phyloP scores from a whole-genome alignment of 257 asterid genomes.

The Apocynum venetum region DNA sequence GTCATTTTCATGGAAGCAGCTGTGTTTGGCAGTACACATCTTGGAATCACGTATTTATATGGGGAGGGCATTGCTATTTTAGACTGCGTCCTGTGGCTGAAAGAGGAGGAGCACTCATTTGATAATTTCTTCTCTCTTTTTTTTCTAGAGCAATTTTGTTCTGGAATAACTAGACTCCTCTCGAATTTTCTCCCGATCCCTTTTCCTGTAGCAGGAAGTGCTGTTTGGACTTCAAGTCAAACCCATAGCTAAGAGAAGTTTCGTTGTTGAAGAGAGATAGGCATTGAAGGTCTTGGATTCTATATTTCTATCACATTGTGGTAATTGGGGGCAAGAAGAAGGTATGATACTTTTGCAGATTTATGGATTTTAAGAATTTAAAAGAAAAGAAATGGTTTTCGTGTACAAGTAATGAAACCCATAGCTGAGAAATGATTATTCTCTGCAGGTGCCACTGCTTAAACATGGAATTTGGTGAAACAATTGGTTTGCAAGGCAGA shows the following conservation, averaged over 20 bases:
- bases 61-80: not conserved
- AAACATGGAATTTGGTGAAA: not conserved
- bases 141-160: not conserved
- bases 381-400: not conserved
- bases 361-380: not conserved
- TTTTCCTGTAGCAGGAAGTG: not conserved
- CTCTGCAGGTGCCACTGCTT: not conserved
- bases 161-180: not conserved
- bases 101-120: not conserved
- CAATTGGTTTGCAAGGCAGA: not conserved
- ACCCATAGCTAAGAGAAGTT: not conserved
- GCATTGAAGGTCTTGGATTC: not conserved
- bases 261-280: not conserved
- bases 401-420: not conserved
- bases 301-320: not conserved
- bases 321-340: not conserved
- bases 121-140: not conserved
- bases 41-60: not conserved
- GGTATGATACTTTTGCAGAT: not conserved
- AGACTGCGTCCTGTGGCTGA: not conserved
- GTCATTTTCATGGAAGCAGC: conserved; percentile 7
- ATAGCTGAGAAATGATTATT: not conserved
- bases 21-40: not conserved
- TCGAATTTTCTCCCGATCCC: not conserved
- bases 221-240: not conserved